phyloP scores from a whole-genome alignment of 768 basidiomycete species.

The Daedaleopsis sinensis region DNA sequence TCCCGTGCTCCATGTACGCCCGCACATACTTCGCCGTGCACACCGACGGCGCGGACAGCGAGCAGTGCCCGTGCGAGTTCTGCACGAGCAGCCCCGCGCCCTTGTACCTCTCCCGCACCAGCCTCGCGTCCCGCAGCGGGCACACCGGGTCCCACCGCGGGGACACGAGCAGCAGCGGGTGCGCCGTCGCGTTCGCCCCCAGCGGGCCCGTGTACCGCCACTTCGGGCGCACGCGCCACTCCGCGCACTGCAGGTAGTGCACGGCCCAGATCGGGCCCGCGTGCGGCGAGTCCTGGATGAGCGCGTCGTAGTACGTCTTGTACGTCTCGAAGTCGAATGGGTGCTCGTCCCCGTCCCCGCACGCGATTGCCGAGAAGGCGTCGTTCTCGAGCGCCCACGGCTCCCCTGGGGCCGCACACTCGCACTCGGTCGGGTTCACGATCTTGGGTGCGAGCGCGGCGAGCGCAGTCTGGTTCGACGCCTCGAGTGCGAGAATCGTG shows the following conservation, averaged over 20 bases:
- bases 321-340: conserved; percentile 7
- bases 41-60: conserved; percentile 20
- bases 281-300: conserved; percentile 1
- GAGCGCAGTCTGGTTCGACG: conserved; percentile 16
- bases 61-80: conserved; percentile 26
- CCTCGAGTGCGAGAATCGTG: conserved; percentile 16
- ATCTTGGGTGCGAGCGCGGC: conserved; percentile 10
- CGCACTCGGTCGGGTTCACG: conserved; percentile 16
- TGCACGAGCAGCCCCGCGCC: conserved; percentile 24
- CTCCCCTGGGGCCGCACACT: not conserved
- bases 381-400: conserved; percentile 12
- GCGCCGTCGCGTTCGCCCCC: conserved; percentile 19
- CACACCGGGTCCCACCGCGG: conserved; percentile 26
- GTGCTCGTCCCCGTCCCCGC: conserved; percentile 19
- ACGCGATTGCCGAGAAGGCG: conserved; percentile 17
- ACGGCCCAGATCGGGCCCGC: conserved; percentile 19
- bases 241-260: conserved; percentile 19
- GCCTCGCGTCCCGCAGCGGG: conserved; percentile 20
- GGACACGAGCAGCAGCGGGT: conserved; percentile 22
- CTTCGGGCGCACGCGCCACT: conserved; percentile 22
- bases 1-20: conserved; percentile 23
- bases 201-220: conserved; percentile 23
- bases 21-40: conserved; percentile 25
- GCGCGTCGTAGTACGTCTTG: conserved; percentile 5
- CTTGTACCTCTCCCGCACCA: conserved; percentile 19